phyloP scores from a whole-genome alignment of 164 flowering plant species.

The Vitis cinerea region DNA sequence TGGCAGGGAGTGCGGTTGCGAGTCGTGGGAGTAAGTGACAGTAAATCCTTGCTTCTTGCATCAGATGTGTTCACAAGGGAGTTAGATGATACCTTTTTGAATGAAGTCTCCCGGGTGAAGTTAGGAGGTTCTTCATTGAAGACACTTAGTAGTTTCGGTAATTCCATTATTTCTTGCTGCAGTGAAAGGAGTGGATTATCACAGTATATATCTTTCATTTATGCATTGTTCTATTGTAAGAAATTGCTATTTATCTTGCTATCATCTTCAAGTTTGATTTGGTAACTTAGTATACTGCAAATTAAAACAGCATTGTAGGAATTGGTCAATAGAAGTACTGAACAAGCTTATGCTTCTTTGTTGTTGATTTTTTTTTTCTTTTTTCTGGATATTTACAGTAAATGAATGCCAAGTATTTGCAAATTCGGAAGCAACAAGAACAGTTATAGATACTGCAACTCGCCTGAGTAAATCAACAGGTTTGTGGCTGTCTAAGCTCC shows the following conservation, averaged over 20 bases:
- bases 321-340: neutral
- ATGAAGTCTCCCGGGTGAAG: conserved; percentile 57
- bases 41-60: conserved; percentile 46
- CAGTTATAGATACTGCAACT: conserved; percentile 49
- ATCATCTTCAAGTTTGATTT: neutral
- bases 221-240: neutral
- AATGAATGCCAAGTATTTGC: conserved; percentile 43
- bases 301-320: neutral
- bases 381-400: conserved; percentile 14
- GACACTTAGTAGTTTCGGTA: conserved; percentile 40
- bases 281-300: neutral
- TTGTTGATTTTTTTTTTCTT: neutral
- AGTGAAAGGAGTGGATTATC: neutral
- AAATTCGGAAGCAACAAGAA: conserved; percentile 28
- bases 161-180: neutral
- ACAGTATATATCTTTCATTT: neutral
- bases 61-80: conserved; percentile 40
- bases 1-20: conserved; percentile 69
- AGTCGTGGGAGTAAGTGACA: conserved; percentile 77
- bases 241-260: neutral
- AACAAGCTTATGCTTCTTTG: neutral
- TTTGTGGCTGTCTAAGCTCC: conserved; percentile 15
- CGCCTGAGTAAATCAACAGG: conserved; percentile 51
- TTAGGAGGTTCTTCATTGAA: conserved; percentile 46
- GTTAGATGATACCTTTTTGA: conserved; percentile 46